Evolutionary conservation across 163 green algal genomes (phyloP), one percentile per base, ranked within the genome.

Genomic region (Trebouxia gelatinosa): DNA sequence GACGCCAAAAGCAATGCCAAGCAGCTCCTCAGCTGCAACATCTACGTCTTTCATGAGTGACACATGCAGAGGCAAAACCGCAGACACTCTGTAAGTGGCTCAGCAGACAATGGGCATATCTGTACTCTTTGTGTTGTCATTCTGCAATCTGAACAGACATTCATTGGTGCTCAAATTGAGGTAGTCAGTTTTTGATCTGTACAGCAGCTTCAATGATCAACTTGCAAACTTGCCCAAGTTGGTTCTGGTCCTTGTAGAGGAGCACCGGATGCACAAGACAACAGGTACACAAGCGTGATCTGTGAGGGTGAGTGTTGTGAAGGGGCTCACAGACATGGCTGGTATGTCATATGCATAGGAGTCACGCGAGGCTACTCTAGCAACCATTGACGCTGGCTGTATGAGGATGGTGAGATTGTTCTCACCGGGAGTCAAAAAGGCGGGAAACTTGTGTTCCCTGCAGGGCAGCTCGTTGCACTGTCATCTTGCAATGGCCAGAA

Each of bases 281-380:
- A 40, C 61, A 70, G 9, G 28, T 46, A 40, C 6, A 40, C 9
- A 32, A 9, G 13, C 9, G 13, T 13, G 11, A 9, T 37, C 57
- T n/a, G 17, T 7, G 7, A 70, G 28, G 28, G n/a, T 32, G 32
- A 37, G 3, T 26, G 13, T 43, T 58, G 23, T 39, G 62, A 58
- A 70, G 38, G 9, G 23, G 0, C 75, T 29, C 46, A 89, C 87
- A 76, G 80, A 83, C 48, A 88, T 89, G 43, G 83, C 81, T 1
- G 91, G 91, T 21, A 95, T 83, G 0, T 84, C 54, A 77, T 95
- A 95, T 4, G 85, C 87, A 70, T 92, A 90, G 0, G 50, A 65
- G 0, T 66, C 68, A n/a, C n/a, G 3, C 81, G 78, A 4, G 67
- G 58, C 32, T 79, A 46, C 0, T 80, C 39, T 2, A n/a, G 88